Conservation (phyloP, 2,329 filamentous ascomycete genomes). For the Curvularia eragrostidis region DNA sequence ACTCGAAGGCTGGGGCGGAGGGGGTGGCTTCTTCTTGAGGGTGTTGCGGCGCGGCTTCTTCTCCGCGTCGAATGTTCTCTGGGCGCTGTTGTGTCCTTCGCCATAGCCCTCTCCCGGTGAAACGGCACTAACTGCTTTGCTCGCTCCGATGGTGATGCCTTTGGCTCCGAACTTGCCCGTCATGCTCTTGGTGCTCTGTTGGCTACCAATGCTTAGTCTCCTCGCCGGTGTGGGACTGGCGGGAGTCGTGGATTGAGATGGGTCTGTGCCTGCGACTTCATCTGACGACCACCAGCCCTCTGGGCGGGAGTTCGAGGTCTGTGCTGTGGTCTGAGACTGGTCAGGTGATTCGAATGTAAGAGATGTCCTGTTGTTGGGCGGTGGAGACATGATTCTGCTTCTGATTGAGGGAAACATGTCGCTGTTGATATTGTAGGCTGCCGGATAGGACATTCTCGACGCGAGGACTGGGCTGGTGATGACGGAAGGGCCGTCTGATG, state of each 20-base stretch:
- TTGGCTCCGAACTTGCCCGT: slow-evolving; percentile 37
- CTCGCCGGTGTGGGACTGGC: slow-evolving; percentile 16
- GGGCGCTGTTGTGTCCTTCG: slow-evolving; percentile 4
- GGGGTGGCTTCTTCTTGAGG: slow-evolving; percentile 13
- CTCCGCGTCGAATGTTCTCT: slow-evolving; percentile 8
- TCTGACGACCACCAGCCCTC: slow-evolving; percentile 52
- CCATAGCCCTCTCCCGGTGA: slow-evolving; percentile 30
- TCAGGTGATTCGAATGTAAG: slow-evolving; percentile 28
- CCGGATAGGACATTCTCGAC: slow-evolving; percentile 14
- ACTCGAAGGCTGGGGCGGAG: background rate
- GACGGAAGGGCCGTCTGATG: slow-evolving; percentile 6
- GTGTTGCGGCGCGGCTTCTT: slow-evolving; percentile 13
- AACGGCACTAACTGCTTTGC: slow-evolving; percentile 43
- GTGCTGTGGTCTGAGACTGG: slow-evolving; percentile 39
- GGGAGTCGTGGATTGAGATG: slow-evolving; percentile 31
- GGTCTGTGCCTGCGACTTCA: slow-evolving; percentile 45
- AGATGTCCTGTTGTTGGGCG: slow-evolving; percentile 24
- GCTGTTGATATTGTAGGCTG: slow-evolving; percentile 10
- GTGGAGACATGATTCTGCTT: slow-evolving; percentile 32
- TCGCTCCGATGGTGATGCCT: slow-evolving; percentile 45
- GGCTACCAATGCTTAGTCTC: slow-evolving; percentile 37
- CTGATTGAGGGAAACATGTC: slow-evolving; percentile 27
- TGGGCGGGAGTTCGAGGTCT: slow-evolving; percentile 42
- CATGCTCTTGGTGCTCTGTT: slow-evolving; percentile 33
- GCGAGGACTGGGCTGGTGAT: slow-evolving; percentile 13